A percentile compares a stretch with the other conserved stretches of the same genome.
Evolutionary conservation across 75 land plant genomes (phyloP).

Genomic region (Cunninghamia lanceolata): DNA sequence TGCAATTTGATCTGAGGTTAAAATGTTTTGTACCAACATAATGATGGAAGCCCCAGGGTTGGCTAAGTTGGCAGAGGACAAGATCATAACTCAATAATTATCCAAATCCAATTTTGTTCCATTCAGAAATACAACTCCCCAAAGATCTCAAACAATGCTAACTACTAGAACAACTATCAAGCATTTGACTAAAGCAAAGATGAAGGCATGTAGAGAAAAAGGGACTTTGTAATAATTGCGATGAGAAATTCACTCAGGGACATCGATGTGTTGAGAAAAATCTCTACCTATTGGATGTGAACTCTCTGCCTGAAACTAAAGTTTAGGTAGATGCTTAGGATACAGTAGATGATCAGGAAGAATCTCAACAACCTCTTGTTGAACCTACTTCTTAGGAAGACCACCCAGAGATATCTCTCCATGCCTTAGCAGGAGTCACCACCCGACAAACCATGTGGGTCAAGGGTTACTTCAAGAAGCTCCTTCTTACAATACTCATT

Average conservation of each 20-base stretch:
- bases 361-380: background rate
- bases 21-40: background rate
- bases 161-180: background rate
- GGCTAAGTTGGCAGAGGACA: background rate
- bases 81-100: background rate
- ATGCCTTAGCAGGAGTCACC: too few relatives aligned
- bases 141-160: background rate
- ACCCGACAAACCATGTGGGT: background rate
- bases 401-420: too few relatives aligned
- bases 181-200: background rate
- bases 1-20: background rate
- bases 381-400: too few relatives aligned
- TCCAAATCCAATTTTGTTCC: background rate
- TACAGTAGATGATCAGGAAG: background rate
- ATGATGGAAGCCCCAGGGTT: background rate
- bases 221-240: background rate
- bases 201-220: background rate
- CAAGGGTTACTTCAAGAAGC: background rate
- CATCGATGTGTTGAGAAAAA: background rate
- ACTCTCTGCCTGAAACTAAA: background rate
- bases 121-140: background rate
- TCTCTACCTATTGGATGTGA: background rate
- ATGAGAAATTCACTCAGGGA: background rate
- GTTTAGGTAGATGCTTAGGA: background rate
- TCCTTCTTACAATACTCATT: background rate